Conservation (phyloP, 2,329 filamentous ascomycete species). For the Colletotrichum sp. region DNA sequence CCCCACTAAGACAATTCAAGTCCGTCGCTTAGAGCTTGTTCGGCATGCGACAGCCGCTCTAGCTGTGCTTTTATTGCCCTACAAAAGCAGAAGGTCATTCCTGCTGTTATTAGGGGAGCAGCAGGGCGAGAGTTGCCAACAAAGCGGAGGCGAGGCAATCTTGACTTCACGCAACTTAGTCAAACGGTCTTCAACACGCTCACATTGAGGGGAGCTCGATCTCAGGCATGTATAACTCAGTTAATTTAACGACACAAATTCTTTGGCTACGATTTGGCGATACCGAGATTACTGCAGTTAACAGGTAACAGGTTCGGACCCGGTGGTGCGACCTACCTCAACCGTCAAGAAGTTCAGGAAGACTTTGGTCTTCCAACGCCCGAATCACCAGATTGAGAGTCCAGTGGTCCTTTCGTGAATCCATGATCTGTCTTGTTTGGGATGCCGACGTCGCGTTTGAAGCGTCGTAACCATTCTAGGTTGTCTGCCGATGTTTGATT, state of each 20-base stretch:
- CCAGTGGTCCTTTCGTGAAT: not conserved
- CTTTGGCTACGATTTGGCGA: not conserved
- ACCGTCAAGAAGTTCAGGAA: not conserved
- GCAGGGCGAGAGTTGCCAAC: not conserved
- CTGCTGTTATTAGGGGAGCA: not conserved
- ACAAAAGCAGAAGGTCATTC: not conserved
- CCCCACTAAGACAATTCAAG: not conserved
- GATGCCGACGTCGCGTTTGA: constrained; percentile 9
- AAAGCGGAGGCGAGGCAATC: not conserved
- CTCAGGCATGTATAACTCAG: not conserved
- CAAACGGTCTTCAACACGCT: not conserved
- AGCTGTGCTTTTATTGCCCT: not conserved
- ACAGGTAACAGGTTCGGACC: not conserved
- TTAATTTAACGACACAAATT: not conserved
- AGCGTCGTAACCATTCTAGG: constrained; percentile 12
- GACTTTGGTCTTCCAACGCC: not conserved
- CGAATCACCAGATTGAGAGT: not conserved
- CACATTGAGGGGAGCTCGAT: not conserved
- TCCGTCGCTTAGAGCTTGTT: not conserved
- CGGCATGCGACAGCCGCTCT: not conserved
- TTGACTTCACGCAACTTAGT: not conserved
- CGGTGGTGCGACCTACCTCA: not conserved
- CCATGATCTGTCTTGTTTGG: not conserved
- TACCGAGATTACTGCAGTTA: not conserved
- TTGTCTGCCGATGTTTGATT: constrained; percentile 21